phyloP scores from a whole-genome alignment of 1,284 basidiomycete genomes.

The Volvariella surrecta region DNA sequence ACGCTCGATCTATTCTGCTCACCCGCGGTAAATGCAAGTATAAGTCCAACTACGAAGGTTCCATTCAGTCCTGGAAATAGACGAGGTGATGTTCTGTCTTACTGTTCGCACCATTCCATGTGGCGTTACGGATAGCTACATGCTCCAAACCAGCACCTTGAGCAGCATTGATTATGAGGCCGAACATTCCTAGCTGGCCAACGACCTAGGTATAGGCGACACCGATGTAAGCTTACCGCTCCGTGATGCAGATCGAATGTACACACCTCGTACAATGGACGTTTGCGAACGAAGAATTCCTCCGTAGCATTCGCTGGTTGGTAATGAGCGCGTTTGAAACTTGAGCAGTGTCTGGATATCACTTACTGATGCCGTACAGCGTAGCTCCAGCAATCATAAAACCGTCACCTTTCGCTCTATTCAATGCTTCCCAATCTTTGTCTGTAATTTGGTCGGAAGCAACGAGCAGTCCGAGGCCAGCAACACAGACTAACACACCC shows the following conservation, averaged over 20 bases:
- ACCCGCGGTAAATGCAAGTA: conserved; percentile 67
- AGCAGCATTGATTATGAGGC: conserved; percentile 68
- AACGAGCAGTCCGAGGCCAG: conserved; percentile 72
- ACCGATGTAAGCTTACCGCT: too few relatives aligned
- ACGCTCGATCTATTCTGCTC: conserved; percentile 9
- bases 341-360: not conserved
- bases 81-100: conserved; percentile 15
- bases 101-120: conserved; percentile 69
- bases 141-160: conserved; percentile 75
- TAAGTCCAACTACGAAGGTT: conserved; percentile 49
- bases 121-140: conserved; percentile 47
- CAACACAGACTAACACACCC: conserved; percentile 70
- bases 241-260: too few relatives aligned
- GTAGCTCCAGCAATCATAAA: conserved; percentile 83
- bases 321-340: not conserved
- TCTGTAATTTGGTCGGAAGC: conserved; percentile 62
- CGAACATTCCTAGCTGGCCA: conserved; percentile 80
- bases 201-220: conserved; percentile 47
- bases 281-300: conserved; percentile 74
- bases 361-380: conserved; percentile 76
- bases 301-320: conserved; percentile 73
- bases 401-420: conserved; percentile 69
- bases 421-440: conserved; percentile 60
- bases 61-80: conserved; percentile 6
- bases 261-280: conserved; percentile 67